These are phyloP conservation scores for Geosiphon pyriformis DNA, from an alignment of 192 early-diverging fungal genomes.

Conservation along the genomic window DNA sequence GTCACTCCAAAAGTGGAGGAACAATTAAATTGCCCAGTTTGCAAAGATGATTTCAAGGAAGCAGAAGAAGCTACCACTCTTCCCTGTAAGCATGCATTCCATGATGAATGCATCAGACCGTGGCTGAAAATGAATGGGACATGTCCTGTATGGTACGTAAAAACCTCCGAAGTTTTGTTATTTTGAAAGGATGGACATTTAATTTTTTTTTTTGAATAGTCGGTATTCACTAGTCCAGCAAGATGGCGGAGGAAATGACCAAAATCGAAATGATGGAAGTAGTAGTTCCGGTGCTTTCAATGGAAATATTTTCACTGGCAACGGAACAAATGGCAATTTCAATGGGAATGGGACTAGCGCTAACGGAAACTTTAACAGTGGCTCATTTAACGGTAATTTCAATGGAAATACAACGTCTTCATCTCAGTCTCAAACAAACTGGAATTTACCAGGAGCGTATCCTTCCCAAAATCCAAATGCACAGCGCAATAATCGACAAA, in stretches of 20 bases:
- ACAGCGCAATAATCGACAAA: not conserved
- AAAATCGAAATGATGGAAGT: slow-evolving; percentile 12
- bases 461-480: not conserved
- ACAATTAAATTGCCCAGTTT: slow-evolving; percentile 78
- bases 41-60: slow-evolving; percentile 79
- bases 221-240: slow-evolving; percentile 16
- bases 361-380: not conserved
- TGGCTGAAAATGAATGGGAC: slow-evolving; percentile 95
- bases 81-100: slow-evolving; percentile 87
- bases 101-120: slow-evolving; percentile 79
- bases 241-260: not conserved
- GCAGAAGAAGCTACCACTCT: slow-evolving; percentile 63
- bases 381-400: not conserved
- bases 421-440: not conserved
- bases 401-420: not conserved
- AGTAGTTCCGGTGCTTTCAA: not conserved
- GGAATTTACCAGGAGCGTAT: not conserved
- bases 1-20: slow-evolving; percentile 31
- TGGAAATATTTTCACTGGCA: not conserved
- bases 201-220: slow-evolving; percentile 7
- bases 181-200: not conserved
- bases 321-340: not conserved
- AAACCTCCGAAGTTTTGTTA: not conserved
- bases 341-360: not conserved
- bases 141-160: slow-evolving; percentile 78